Evolutionary conservation across 495 filamentous ascomycete genomes (phyloP).

Genomic region (Hypoxylon trugodes): DNA sequence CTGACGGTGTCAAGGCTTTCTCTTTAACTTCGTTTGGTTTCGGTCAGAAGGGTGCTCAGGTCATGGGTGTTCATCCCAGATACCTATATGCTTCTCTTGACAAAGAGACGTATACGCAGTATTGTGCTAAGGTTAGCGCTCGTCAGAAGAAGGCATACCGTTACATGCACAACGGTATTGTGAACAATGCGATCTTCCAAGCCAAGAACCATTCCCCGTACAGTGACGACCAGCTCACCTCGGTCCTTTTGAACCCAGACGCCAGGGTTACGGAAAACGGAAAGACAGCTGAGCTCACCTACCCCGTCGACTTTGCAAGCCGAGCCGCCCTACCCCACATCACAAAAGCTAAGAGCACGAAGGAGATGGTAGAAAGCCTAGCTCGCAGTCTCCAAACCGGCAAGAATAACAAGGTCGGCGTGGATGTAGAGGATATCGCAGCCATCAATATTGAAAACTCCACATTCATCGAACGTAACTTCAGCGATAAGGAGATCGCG

Average conservation of each 20-base stretch:
- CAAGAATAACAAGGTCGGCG: constrained; percentile 83
- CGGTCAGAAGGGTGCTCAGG: constrained; percentile 98
- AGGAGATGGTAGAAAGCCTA: constrained; percentile 78
- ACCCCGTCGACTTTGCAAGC: constrained; percentile 70
- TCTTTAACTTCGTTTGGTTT: constrained; percentile 99
- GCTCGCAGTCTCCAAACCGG: constrained; percentile 72
- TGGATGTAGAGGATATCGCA: constrained; percentile 87
- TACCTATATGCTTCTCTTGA: constrained; percentile 97
- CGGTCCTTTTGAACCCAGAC: constrained; percentile 94
- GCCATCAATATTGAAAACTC: constrained; percentile 91
- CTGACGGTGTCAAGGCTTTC: constrained; percentile 97
- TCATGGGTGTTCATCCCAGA: constrained; percentile 93
- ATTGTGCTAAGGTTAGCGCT: constrained; percentile 86
- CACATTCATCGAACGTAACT: constrained; percentile 94
- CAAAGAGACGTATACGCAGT: constrained; percentile 78
- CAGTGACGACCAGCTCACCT: constrained; percentile 80
- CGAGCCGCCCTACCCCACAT: constrained; percentile 43
- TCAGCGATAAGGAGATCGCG: constrained; percentile 79
- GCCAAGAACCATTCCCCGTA: constrained; percentile 93
- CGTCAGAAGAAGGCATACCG: constrained; percentile 98
- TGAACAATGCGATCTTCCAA: constrained; percentile 97
- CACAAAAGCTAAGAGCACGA: constrained; percentile 68
- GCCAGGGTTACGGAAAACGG: constrained; percentile 85
- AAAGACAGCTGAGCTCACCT: constrained; percentile 80
- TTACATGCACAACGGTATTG: constrained; percentile 95